Conservation (phyloP, 495 filamentous ascomycete species). For the Cudoniella acicularis region DNA sequence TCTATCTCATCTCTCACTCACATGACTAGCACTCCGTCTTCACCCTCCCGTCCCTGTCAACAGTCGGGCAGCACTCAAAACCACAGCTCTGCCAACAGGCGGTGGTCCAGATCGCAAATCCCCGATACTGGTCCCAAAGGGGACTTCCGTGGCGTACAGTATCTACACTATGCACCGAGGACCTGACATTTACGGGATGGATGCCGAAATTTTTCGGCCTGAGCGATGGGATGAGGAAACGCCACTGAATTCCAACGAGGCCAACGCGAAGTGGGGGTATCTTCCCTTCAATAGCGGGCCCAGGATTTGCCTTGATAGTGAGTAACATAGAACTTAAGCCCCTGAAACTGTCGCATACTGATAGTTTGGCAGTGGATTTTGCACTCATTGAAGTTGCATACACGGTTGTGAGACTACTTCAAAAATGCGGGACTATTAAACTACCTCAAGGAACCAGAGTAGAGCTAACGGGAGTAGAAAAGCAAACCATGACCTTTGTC, state of each 20-base stretch:
- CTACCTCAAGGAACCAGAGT: constrained; percentile 21
- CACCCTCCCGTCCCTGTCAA: constrained; percentile 42
- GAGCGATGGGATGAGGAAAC: constrained; percentile 47
- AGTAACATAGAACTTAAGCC: neutral
- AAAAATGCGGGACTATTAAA: constrained; percentile 9
- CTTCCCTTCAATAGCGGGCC: constrained; percentile 25
- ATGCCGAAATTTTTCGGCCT: constrained; percentile 53
- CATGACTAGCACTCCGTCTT: constrained; percentile 31
- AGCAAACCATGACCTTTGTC: constrained; percentile 7
- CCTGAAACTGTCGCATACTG: neutral
- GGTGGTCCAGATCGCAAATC: constrained; percentile 32
- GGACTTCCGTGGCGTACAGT: constrained; percentile 36
- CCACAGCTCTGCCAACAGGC: constrained; percentile 56
- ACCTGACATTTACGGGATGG: constrained; percentile 51
- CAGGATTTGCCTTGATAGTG: neutral
- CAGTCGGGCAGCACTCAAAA: constrained; percentile 34
- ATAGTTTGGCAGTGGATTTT: constrained; percentile 33
- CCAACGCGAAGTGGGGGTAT: constrained; percentile 44
- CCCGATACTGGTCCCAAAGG: constrained; percentile 29
- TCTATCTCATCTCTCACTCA: neutral
- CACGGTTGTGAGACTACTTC: constrained; percentile 40
- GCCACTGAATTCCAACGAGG: too few species aligned
- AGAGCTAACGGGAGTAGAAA: constrained; percentile 2
- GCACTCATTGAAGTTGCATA: constrained; percentile 53
- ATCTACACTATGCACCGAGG: constrained; percentile 50